Conservation (phyloP, 331 rosid genomes). For the Prunus yedoensis region DNA sequence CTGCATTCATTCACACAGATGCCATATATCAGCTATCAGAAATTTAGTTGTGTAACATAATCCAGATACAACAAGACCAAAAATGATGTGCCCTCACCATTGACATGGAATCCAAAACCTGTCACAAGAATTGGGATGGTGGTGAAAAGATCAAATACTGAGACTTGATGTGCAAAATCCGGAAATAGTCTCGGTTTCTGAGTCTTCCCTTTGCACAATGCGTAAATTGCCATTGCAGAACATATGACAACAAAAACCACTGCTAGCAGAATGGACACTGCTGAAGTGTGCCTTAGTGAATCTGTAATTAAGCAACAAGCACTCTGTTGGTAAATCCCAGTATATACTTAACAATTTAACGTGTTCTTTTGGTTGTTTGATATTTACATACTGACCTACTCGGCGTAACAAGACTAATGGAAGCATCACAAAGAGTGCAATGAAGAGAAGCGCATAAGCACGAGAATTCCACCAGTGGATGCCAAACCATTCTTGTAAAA, state of each 20-base stretch:
- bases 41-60: neutral
- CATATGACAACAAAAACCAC: slow-evolving; percentile 27
- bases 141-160: slow-evolving; percentile 28
- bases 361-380: neutral
- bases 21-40: neutral
- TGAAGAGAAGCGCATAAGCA: slow-evolving; percentile 23
- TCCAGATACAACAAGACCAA: neutral
- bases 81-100: slow-evolving; percentile 14
- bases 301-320: slow-evolving; percentile 21
- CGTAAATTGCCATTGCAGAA: slow-evolving; percentile 30
- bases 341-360: neutral
- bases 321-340: neutral
- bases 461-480: slow-evolving; percentile 38
- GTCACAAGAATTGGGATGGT: slow-evolving; percentile 29
- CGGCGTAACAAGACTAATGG: slow-evolving; percentile 19
- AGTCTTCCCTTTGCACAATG: slow-evolving; percentile 25
- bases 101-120: slow-evolving; percentile 33
- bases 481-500: slow-evolving; percentile 35
- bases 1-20: slow-evolving; percentile 17
- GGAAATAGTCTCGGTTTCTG: slow-evolving; percentile 12
- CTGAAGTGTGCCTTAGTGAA: slow-evolving; percentile 32
- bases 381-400: slow-evolving; percentile 11
- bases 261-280: slow-evolving; percentile 24
- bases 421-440: slow-evolving; percentile 17
- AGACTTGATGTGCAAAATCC: slow-evolving; percentile 15